Percentiles rank a stretch among this genome's conserved stretches.
Evolutionary conservation across 73 alveolate genomes (phyloP).

Genomic region (Symbiodinium natans): DNA sequence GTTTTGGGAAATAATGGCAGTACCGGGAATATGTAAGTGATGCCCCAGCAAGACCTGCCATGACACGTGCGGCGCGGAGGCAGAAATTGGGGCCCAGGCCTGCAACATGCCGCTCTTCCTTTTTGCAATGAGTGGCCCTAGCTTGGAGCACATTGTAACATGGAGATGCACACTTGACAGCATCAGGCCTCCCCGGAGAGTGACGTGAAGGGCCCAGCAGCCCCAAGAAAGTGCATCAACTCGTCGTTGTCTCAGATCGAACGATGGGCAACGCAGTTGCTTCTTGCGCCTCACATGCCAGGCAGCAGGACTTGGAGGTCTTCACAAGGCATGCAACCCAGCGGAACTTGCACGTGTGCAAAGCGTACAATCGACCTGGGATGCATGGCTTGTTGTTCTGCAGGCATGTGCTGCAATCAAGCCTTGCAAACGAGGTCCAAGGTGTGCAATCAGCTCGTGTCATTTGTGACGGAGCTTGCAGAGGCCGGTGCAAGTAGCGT

Average conservation of each 20-base stretch:
- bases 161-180: too few relatives aligned
- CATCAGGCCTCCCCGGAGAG: background rate
- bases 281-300: background rate
- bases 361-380: background rate
- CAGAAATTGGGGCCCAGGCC: slow-evolving; percentile 3
- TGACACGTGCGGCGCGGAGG: background rate
- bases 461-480: slow-evolving; percentile 74
- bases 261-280: background rate
- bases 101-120: background rate
- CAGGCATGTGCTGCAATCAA: background rate
- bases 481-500: slow-evolving; percentile 15
- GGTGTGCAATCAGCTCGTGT: slow-evolving; percentile 74
- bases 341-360: background rate
- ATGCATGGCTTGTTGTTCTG: background rate
- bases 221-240: slow-evolving; percentile 58
- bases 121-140: too few relatives aligned
- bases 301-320: slow-evolving; percentile 63
- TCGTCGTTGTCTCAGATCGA: background rate
- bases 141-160: too few relatives aligned
- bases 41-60: background rate
- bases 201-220: background rate
- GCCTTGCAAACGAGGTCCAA: slow-evolving; percentile 43
- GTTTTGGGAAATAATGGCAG: too few relatives aligned
- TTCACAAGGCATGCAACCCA: slow-evolving; percentile 55
- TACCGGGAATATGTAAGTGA: background rate